phyloP scores from a whole-genome alignment of 78 protist genomes.

The Blattamonas nauphoetae region DNA sequence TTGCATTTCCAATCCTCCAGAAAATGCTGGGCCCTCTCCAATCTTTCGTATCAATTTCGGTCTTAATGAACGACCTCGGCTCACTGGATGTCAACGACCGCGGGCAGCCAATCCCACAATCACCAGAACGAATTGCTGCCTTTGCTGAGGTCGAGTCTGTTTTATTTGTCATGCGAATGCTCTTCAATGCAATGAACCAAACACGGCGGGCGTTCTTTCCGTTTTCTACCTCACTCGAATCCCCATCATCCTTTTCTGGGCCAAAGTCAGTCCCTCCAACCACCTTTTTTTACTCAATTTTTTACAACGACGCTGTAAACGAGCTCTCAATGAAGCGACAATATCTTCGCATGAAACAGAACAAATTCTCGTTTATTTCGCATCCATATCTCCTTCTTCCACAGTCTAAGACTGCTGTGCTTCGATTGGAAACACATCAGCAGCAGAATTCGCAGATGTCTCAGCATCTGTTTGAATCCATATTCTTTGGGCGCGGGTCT shows the following conservation, averaged over 20 bases:
- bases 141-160: too few relatives aligned
- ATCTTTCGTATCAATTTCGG: neutral
- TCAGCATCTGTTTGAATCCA: neutral
- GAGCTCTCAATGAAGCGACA: neutral
- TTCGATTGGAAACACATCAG: neutral
- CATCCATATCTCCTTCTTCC: neutral
- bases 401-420: neutral
- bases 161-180: too few relatives aligned
- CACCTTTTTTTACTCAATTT: too few relatives aligned
- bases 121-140: too few relatives aligned
- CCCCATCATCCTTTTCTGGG: too few relatives aligned
- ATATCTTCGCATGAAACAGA: neutral
- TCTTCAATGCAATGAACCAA: too few relatives aligned
- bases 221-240: too few relatives aligned
- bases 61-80: too few relatives aligned
- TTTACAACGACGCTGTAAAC: neutral
- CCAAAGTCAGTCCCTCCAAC: too few relatives aligned
- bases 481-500: neutral
- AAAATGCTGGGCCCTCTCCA: neutral
- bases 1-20: neutral
- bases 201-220: too few relatives aligned
- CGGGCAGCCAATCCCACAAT: too few relatives aligned
- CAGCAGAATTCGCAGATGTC: neutral
- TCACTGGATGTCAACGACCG: too few relatives aligned
- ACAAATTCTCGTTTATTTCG: neutral